phyloP scores from a whole-genome alignment of 495 filamentous ascomycete genomes.

The Hyaloscypha variabilis region DNA sequence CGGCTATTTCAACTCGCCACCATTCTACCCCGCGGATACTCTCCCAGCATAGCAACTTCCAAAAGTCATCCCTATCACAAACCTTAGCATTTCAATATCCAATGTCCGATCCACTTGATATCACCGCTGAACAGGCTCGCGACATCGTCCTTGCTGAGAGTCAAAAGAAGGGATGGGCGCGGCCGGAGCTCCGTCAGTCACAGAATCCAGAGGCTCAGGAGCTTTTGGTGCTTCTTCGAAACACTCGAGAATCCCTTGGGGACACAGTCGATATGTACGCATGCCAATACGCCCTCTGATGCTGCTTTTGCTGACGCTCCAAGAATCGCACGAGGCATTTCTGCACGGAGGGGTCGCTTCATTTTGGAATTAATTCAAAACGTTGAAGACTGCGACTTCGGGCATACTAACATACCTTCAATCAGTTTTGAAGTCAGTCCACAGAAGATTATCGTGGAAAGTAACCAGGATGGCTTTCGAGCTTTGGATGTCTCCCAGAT shows the following conservation, averaged over 20 bases:
- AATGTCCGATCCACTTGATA: conserved; percentile 1
- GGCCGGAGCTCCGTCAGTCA: background rate
- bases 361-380: conserved; percentile 18
- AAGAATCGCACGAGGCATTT: conserved; percentile 11
- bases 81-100: background rate
- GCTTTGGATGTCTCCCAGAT: conserved; percentile 39
- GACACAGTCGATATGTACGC: conserved; percentile 6
- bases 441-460: conserved; percentile 41
- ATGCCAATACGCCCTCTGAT: background rate
- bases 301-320: background rate
- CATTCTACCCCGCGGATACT: no score
- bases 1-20: no score
- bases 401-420: conserved; percentile 29
- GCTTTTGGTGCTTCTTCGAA: background rate
- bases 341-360: conserved; percentile 8
- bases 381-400: conserved; percentile 14
- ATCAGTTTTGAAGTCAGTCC: conserved; percentile 38
- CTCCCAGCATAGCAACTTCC: background rate
- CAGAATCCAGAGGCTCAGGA: background rate
- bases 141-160: background rate
- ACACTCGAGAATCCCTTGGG: background rate
- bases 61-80: background rate
- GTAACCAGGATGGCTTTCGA: conserved; percentile 50
- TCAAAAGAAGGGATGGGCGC: conserved; percentile 1
- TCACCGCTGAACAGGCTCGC: background rate